Percentiles rank a stretch among this genome's conserved stretches.
These are phyloP conservation scores for Rhamnella rubrinervis DNA, from an alignment of 331 rosid genomes.

Conservation along the genomic window DNA sequence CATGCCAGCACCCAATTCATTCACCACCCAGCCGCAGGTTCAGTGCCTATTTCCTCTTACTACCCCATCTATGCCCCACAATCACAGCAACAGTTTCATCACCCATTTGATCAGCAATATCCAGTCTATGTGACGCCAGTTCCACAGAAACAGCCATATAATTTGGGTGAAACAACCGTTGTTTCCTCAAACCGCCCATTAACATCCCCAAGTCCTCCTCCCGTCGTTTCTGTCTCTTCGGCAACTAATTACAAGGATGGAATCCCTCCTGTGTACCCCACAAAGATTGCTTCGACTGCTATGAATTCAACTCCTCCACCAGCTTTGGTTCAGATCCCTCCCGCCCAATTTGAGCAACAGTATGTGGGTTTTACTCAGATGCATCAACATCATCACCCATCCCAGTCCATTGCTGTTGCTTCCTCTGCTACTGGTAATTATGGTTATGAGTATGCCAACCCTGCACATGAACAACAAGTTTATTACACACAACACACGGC, in stretches of 20 bases:
- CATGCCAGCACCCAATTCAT: constrained; percentile 60
- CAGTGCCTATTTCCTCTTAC: constrained; percentile 56
- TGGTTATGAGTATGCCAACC: constrained; percentile 59
- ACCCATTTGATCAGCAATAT: constrained; percentile 66
- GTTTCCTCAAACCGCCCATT: constrained; percentile 40
- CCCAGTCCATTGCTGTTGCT: constrained; percentile 59
- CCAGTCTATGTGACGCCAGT: constrained; percentile 81
- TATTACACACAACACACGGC: constrained; percentile 56
- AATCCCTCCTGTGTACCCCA: constrained; percentile 61
- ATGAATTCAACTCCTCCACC: constrained; percentile 8
- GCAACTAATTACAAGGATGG: constrained; percentile 44
- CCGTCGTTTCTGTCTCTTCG: constrained; percentile 24
- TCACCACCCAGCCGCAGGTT: constrained; percentile 53
- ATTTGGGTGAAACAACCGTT: constrained; percentile 40
- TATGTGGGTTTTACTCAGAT: constrained; percentile 61
- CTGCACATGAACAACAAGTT: constrained; percentile 58
- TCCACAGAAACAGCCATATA: constrained; percentile 59
- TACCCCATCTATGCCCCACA: constrained; percentile 63
- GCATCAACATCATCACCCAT: constrained; percentile 66
- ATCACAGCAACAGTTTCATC: constrained; percentile 60
- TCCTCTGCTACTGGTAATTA: constrained; percentile 52
- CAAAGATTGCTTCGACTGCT: constrained; percentile 42
- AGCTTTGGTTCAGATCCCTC: constrained; percentile 58
- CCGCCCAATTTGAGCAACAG: constrained; percentile 77
- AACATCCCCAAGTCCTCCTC: constrained; percentile 43